Conservation (phyloP, 805 yeast species). For the Starmera quercuum region DNA sequence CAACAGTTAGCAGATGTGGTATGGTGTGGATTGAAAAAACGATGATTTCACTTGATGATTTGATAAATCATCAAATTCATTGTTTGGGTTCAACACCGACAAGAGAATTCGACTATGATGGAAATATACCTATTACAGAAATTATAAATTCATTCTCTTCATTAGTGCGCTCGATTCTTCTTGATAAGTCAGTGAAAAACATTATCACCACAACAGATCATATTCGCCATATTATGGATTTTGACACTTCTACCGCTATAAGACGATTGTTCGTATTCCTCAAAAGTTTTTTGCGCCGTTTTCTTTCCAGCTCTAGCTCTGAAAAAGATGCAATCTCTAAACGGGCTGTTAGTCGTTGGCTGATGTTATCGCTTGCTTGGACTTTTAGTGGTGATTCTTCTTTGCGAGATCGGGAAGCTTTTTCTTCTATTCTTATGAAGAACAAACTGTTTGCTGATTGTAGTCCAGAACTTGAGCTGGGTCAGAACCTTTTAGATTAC, state of each 20-base stretch:
- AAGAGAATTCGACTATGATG: slow-evolving; percentile 5
- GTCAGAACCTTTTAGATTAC: slow-evolving; percentile 21
- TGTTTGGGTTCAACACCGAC: slow-evolving; percentile 1
- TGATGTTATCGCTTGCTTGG: slow-evolving; percentile 43
- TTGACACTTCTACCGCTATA: neutral
- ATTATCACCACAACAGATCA: neutral
- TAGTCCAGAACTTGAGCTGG: slow-evolving; percentile 5
- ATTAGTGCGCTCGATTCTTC: neutral
- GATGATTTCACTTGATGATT: slow-evolving; percentile 15
- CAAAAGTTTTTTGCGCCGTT: neutral
- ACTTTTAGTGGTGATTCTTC: slow-evolving; percentile 54
- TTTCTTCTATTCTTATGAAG: slow-evolving; percentile 24
- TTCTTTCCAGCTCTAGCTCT: neutral
- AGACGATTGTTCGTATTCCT: neutral
- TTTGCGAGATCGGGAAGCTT: slow-evolving; percentile 27
- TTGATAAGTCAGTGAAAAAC: neutral
- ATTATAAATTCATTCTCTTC: neutral
- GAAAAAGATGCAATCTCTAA: neutral
- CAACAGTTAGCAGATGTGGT: slow-evolving; percentile 90
- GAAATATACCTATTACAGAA: neutral
- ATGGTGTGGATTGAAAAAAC: slow-evolving; percentile 62
- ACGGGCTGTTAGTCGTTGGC: slow-evolving; percentile 7
- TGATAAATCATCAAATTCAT: slow-evolving; percentile 16
- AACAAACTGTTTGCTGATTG: slow-evolving; percentile 14
- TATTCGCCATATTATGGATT: slow-evolving; percentile 7